A percentile compares a stretch with the other conserved stretches of the same genome.
These are phyloP conservation scores for Beverwykella pulmonaria DNA, from an alignment of 495 filamentous ascomycete genomes.

Conservation along the genomic window DNA sequence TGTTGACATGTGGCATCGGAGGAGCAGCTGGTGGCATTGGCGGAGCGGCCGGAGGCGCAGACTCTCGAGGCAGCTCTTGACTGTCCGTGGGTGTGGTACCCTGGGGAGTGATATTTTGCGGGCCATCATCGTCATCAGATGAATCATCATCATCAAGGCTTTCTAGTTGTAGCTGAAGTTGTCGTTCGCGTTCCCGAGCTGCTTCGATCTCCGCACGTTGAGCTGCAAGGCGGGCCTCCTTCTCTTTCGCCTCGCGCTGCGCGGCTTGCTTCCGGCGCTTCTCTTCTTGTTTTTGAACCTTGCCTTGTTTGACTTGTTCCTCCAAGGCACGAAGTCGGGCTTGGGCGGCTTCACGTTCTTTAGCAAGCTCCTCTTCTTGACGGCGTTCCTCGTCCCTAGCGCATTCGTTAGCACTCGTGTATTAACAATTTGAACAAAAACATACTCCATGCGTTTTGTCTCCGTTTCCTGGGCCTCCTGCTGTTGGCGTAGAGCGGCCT, in stretches of 20 bases:
- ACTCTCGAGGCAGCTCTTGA: constrained; percentile 54
- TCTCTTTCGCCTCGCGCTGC: constrained; percentile 80
- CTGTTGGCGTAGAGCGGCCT: constrained; percentile 66
- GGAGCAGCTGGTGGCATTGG: constrained; percentile 39
- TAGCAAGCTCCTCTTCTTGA: constrained; percentile 77
- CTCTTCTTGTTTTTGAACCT: constrained; percentile 96
- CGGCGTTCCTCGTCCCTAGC: constrained; percentile 71
- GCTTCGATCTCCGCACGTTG: constrained; percentile 92
- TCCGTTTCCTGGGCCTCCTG: constrained; percentile 77
- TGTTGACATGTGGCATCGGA: constrained; percentile 33
- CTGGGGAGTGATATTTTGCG: constrained; percentile 76
- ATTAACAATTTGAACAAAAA: constrained; percentile 34
- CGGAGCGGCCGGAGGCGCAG: constrained; percentile 41
- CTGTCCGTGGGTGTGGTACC: constrained; percentile 77
- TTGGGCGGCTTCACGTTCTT: constrained; percentile 78
- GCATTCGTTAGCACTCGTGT: constrained; percentile 26
- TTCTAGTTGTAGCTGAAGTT: constrained; percentile 84
- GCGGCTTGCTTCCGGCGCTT: constrained; percentile 88
- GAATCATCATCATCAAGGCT: constrained; percentile 73
- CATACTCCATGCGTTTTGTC: constrained; percentile 82
- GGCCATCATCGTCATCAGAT: constrained; percentile 85
- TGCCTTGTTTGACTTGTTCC: constrained; percentile 89
- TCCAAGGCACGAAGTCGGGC: constrained; percentile 85
- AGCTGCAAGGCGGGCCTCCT: constrained; percentile 79
- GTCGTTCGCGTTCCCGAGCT: constrained; percentile 82